Evolutionary conservation across 1,284 basidiomycete species (phyloP).

Genomic region (Pseudozyma sp.): DNA sequence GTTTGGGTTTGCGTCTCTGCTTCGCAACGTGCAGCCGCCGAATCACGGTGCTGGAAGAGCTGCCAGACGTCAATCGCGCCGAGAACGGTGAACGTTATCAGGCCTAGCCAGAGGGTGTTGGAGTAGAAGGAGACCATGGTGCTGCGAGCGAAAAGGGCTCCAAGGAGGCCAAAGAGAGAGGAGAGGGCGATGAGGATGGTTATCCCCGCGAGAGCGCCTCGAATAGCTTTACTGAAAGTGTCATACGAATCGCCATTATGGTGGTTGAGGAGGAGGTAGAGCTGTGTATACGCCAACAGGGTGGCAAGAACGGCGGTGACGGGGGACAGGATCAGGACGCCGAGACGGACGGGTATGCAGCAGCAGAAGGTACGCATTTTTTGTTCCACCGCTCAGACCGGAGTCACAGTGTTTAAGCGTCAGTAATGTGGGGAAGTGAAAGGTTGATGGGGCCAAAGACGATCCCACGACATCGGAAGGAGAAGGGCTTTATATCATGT

Average conservation of each 20-base stretch:
- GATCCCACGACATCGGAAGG: no score
- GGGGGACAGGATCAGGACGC: slow-evolving; percentile 26
- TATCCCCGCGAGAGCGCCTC: slow-evolving; percentile 26
- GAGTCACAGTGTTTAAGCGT: neutral
- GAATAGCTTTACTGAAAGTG: slow-evolving; percentile 27
- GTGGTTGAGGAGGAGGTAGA: slow-evolving; percentile 27
- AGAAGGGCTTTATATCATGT: no score
- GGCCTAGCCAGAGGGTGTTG: slow-evolving; percentile 29
- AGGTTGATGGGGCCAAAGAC: no score
- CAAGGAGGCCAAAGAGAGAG: slow-evolving; percentile 31
- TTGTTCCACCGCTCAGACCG: neutral
- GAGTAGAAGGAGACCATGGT: slow-evolving; percentile 30
- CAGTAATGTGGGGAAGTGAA: neutral
- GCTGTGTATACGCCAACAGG: slow-evolving; percentile 24
- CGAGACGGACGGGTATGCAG: slow-evolving; percentile 32
- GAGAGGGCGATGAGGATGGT: slow-evolving; percentile 26
- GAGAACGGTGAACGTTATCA: slow-evolving; percentile 21
- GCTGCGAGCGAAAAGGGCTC: slow-evolving; percentile 12
- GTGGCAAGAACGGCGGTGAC: slow-evolving; percentile 13
- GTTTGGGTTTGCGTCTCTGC: slow-evolving; percentile 9
- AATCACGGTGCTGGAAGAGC: slow-evolving; percentile 17
- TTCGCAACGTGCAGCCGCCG: slow-evolving; percentile 5
- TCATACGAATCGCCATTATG: slow-evolving; percentile 1
- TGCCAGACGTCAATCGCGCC: slow-evolving; percentile 33
- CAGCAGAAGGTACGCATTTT: slow-evolving; percentile 38